Base-by-base conservation (phyloP, 176 grass and related monocot genomes). In the Areca catechu region DNA sequence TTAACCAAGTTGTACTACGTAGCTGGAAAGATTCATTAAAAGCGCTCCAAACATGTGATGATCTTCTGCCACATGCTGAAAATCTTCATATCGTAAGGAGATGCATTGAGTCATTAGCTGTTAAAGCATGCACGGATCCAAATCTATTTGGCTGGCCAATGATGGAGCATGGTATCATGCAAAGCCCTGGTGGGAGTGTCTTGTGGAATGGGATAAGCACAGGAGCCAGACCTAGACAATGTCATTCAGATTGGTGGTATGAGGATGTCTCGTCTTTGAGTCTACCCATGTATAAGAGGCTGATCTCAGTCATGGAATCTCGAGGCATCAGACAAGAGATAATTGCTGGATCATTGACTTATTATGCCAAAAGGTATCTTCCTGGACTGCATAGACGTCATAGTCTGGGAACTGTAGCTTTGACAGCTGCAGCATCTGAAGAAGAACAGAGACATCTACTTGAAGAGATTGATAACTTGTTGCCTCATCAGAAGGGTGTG, bases 1-100 rank as follows among this genome's bases (percentile, higher is more conserved):
- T 58, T 7, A 29, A 58, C 16, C 56, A 58, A 25, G 56, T 29
- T 16, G 56, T 58, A 5, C 24, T 58, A 16, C 56, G 56, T 25
- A 58, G 16, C 56, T 58, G 56, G 56, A 58, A 58, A 58, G 56
- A 58, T 58, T 58, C 56, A 25, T 25, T 58, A 16, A 58, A 27
- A 29, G 56, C 56, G 17, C 56, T 58, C 23, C 56, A 58, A 58
- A 58, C 56, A 58, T 58, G 56, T 25, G 23, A 24, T 27, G 23
- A 58, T 28, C 15, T 58, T 25, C 56, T 29, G 4, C 56, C 56
- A 17, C 23, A 18, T 58, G 56, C 56, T 17, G 56, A 58, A 58
- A 58, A 58, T 25, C 56, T 58, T 58, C 22, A 58, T 16, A 15
- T 58, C 29, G 24, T 23, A 2, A 58, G 24, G 56, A 58, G 24